These are phyloP conservation scores for Allium cepa DNA, from an alignment of 106 monocot species.

Conservation along the genomic window DNA sequence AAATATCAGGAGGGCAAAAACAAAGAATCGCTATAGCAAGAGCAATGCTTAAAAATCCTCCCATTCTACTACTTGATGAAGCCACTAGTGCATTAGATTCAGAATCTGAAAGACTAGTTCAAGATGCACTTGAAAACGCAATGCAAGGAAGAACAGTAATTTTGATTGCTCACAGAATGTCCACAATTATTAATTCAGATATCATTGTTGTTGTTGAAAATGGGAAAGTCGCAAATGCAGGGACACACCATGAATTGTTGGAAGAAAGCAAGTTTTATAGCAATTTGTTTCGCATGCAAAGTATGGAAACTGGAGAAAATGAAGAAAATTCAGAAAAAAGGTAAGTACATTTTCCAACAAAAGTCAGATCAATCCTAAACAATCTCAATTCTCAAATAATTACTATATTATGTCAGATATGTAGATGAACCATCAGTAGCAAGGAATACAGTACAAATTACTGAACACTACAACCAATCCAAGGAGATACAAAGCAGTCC, in stretches of 20 bases:
- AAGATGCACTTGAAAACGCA: constrained; percentile 35
- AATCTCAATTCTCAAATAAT: background rate
- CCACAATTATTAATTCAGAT: constrained; percentile 35
- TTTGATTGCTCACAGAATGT: constrained; percentile 41
- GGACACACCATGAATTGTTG: constrained; percentile 34
- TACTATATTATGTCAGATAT: constrained; percentile 6
- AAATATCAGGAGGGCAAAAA: constrained; percentile 47
- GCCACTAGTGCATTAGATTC: constrained; percentile 52
- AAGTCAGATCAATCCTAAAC: constrained; percentile 1
- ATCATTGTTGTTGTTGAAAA: constrained; percentile 34
- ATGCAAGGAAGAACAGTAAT: constrained; percentile 46
- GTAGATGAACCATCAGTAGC: background rate
- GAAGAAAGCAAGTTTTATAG: constrained; percentile 27
- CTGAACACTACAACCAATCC: constrained; percentile 7
- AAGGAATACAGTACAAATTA: background rate
- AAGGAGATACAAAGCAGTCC: background rate
- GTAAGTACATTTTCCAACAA: background rate
- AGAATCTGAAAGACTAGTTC: constrained; percentile 40
- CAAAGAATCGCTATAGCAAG: constrained; percentile 55
- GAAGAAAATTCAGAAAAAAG: constrained; percentile 4
- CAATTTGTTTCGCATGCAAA: constrained; percentile 21
- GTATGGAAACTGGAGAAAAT: constrained; percentile 6
- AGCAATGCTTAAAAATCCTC: constrained; percentile 39
- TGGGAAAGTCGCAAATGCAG: constrained; percentile 33
- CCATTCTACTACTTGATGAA: constrained; percentile 50